Percentiles rank a stretch among this genome's conserved stretches.
phyloP scores from a whole-genome alignment of 1,284 basidiomycete species.

The Sparassis latifolia region DNA sequence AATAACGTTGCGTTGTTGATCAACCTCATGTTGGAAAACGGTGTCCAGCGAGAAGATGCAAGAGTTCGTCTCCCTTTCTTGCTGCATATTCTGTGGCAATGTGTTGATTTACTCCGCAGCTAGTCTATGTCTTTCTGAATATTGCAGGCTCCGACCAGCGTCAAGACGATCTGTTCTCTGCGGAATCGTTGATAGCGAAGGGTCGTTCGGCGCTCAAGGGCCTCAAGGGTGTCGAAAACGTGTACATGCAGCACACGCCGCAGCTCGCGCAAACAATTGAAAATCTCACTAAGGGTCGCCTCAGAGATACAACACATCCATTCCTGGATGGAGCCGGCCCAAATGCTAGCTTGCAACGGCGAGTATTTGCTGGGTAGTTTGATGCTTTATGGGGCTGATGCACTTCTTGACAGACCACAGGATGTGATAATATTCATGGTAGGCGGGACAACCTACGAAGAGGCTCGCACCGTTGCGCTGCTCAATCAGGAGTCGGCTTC shows the following conservation, averaged over 20 bases:
- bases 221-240: conserved; percentile 98
- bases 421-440: conserved; percentile 95
- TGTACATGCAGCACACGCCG: conserved; percentile 97
- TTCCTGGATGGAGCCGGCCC: conserved; percentile 71
- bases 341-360: conserved; percentile 68
- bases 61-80: conserved; percentile 41
- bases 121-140: conserved; percentile 92
- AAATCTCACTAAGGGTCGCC: conserved; percentile 78
- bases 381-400: too few relatives aligned
- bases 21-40: conserved; percentile 76
- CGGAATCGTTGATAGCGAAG: conserved; percentile 90
- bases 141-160: conserved; percentile 93
- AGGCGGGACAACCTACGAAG: conserved; percentile 91
- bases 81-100: background rate
- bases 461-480: conserved; percentile 77
- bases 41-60: conserved; percentile 80
- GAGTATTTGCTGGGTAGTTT: conserved; percentile 6
- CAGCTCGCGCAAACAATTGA: conserved; percentile 93
- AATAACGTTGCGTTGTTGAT: conserved; percentile 83
- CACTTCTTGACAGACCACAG: conserved; percentile 59
- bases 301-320: conserved; percentile 88
- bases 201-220: conserved; percentile 95
- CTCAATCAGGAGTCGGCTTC: conserved; percentile 72
- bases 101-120: conserved; percentile 33
- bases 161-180: conserved; percentile 97